phyloP scores from a whole-genome alignment of 768 basidiomycete species.

The Russula compacta region DNA sequence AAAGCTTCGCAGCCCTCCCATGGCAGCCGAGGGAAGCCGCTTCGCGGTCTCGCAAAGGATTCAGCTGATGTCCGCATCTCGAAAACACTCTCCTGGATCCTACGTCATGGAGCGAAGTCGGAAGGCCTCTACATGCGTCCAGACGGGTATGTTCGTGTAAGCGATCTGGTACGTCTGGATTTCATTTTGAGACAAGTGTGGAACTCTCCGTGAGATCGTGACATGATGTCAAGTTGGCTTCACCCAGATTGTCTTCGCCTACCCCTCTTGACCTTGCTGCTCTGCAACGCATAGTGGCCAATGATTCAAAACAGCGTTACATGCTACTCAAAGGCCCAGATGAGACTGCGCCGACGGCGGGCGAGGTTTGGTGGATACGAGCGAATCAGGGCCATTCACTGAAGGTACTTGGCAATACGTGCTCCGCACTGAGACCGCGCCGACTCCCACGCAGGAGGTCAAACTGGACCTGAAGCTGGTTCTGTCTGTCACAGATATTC shows the following conservation, averaged over 20 bases:
- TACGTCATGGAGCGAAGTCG: constrained; percentile 81
- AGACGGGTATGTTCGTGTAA: constrained; percentile 81
- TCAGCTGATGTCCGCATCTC: constrained; percentile 61
- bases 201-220: background rate
- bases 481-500: constrained; percentile 48
- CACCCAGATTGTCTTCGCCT: constrained; percentile 48
- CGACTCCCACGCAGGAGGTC: constrained; percentile 41
- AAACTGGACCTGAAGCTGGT: constrained; percentile 59
- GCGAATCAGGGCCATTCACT: constrained; percentile 90
- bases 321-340: constrained; percentile 42
- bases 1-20: constrained; percentile 6
- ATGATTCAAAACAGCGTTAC: constrained; percentile 60
- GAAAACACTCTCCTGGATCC: constrained; percentile 83
- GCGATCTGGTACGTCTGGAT: constrained; percentile 65
- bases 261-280: constrained; percentile 40
- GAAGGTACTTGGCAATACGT: constrained; percentile 37
- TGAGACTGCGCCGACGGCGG: constrained; percentile 24
- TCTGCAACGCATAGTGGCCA: constrained; percentile 55
- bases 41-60: constrained; percentile 54
- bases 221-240: constrained; percentile 43
- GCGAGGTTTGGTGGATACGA: constrained; percentile 70
- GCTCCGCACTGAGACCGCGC: background rate
- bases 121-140: constrained; percentile 66
- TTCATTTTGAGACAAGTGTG: background rate
- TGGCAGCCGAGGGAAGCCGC: constrained; percentile 29